Conservation (phyloP, 2,329 filamentous ascomycete genomes). For the Lasiodiplodia theobromae region DNA sequence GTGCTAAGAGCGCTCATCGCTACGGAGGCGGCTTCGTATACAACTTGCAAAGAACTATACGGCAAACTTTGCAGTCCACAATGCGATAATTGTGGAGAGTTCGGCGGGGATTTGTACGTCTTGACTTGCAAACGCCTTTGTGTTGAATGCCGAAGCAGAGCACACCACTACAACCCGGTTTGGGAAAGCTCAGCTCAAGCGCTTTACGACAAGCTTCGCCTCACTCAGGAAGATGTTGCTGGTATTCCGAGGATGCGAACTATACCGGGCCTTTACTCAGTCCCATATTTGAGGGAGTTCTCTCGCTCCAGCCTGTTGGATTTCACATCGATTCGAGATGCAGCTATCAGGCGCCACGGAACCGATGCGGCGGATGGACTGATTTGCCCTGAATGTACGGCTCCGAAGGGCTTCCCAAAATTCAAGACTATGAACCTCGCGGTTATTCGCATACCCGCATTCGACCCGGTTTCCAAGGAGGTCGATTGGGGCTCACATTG, state of each 20-base stretch:
- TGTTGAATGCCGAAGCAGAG: conserved; percentile 29
- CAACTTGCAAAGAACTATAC: conserved; percentile 44
- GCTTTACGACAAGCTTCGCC: not conserved
- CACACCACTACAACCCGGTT: not conserved
- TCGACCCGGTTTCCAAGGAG: not conserved
- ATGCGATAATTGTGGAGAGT: conserved; percentile 47
- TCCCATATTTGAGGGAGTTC: rapidly evolving
- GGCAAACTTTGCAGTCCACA: conserved; percentile 40
- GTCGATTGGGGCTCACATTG: not conserved
- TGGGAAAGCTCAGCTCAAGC: not conserved
- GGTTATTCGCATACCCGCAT: not conserved
- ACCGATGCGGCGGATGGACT: not conserved
- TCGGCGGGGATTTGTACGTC: conserved; percentile 51
- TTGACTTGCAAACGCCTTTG: conserved; percentile 51
- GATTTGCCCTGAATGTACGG: not conserved
- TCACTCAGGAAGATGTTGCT: not conserved
- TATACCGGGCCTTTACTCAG: not conserved
- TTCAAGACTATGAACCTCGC: not conserved
- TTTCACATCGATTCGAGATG: not conserved
- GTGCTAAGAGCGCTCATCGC: conserved; percentile 45
- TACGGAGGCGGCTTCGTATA: conserved; percentile 40
- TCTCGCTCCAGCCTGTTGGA: not conserved
- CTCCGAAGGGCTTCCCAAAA: no score
- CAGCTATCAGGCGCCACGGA: not conserved
- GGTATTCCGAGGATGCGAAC: not conserved